Conservation (phyloP, 139 green algal genomes). For the Tetradesmus obliquus region DNA sequence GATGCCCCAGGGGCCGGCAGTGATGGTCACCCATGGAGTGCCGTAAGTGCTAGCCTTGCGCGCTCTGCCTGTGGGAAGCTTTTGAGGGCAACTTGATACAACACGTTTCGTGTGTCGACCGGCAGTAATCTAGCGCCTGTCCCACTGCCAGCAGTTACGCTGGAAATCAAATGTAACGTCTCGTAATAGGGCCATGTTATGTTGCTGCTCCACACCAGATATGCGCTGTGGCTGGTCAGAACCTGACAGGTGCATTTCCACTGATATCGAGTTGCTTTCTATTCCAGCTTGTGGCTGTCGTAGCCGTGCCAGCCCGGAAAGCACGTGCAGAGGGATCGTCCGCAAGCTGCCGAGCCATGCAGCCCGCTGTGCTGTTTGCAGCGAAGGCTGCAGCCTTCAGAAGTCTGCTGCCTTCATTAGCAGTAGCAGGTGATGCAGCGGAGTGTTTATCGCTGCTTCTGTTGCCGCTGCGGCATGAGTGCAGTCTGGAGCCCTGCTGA, state of each 20-base stretch:
- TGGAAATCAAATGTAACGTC: not conserved
- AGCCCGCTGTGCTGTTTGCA: conserved; percentile 37
- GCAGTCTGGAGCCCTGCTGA: not conserved
- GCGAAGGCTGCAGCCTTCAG: not conserved
- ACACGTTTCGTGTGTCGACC: not conserved
- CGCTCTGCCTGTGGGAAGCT: not conserved
- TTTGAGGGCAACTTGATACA: not conserved
- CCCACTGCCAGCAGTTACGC: not conserved
- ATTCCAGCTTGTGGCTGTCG: not conserved
- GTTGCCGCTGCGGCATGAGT: not conserved
- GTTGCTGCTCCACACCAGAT: not conserved
- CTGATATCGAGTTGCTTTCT: not conserved
- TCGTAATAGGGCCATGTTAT: not conserved
- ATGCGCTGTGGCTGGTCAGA: not conserved
- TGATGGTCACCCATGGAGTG: not conserved
- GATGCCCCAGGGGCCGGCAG: not conserved
- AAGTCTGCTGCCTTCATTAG: not conserved
- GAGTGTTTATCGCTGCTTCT: not conserved
- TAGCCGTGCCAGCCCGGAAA: not conserved
- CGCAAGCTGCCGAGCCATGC: not conserved
- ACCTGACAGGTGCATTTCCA: not conserved
- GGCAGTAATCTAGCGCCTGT: no score
- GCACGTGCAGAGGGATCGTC: not conserved
- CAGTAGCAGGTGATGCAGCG: not conserved
- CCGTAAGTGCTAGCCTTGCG: no score